A percentile compares a stretch with the other conserved stretches of the same genome.
Conservation (phyloP, 768 basidiomycete genomes). For the Coprinellus micaceus region DNA sequence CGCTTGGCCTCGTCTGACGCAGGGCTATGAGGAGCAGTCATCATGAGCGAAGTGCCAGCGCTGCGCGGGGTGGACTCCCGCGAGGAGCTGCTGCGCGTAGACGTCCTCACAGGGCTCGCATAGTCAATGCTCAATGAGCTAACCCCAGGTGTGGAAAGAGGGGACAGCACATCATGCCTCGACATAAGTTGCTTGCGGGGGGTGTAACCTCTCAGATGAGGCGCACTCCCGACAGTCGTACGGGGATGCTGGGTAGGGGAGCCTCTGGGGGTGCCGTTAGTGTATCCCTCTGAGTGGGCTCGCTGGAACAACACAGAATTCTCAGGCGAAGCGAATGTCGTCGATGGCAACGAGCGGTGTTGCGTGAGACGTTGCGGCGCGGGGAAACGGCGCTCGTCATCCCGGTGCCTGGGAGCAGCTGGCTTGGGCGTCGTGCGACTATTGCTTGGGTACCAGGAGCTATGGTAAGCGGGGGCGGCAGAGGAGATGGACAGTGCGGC, state of each 20-base stretch:
- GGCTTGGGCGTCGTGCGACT: not conserved
- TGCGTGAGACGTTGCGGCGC: not conserved
- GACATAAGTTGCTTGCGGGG: not conserved
- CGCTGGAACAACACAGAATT: not conserved
- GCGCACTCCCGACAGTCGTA: not conserved
- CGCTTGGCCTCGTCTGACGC: not conserved
- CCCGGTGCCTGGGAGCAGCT: not conserved
- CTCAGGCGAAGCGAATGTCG: not conserved
- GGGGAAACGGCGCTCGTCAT: not conserved
- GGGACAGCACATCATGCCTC: not conserved
- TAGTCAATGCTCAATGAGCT: too few species aligned
- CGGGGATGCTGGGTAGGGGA: not conserved
- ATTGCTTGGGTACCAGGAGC: too few species aligned
- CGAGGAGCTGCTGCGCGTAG: not conserved
- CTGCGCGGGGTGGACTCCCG: not conserved
- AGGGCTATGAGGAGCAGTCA: not conserved
- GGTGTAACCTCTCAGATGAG: not conserved
- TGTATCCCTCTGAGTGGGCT: conserved; percentile 1
- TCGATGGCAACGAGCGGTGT: conserved; percentile 4
- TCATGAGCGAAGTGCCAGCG: not conserved
- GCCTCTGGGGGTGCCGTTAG: not conserved
- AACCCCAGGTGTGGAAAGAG: not conserved
- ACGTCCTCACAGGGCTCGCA: not conserved
- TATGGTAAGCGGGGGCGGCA: too few species aligned
- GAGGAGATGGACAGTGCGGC: too few species aligned